Base-by-base conservation (phyloP, 768 basidiomycete species). In the Podaxis carcinomalis region DNA sequence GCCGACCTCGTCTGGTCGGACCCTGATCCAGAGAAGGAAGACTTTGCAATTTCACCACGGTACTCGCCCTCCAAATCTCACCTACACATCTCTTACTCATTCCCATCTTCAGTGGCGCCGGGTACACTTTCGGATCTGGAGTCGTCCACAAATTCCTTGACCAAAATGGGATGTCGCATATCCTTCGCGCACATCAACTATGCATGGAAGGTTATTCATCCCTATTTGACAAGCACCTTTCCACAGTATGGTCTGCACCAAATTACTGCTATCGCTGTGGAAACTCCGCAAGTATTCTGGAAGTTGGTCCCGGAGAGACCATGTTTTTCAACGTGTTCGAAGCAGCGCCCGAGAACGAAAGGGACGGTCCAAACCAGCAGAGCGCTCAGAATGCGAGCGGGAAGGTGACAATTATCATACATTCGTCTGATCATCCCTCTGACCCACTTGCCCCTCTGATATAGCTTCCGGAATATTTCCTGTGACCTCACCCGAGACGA, bases 191-290 rank as follows among this genome's bases (percentile, higher is more conserved):
- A 23, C 97, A 99, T 72, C 97, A 99, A 70, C 84, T 99, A 7
- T 98, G 97, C 75, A 98, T 99, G 97, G 97, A 99, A 74, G 97
- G 97, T 0, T 98, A 93, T 73, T 84, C 90, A n/a, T 93, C 94
- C n/a, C 81, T 98, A 32, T 98, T 98, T 66, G 94, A 95, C 73
- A 89, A 93, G 64, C 92, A 93, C 68, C 83, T 99, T 58, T 94
- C 93, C 25, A 99, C 97, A 0, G 97, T 99, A 5, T 99, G 97
- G 97, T 93, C 90, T 21, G 97, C 97, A 40, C 96, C 96, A 40
- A 99, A 99, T 71, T 98, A 98, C 70, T 98, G 96, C 74, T 98
- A 98, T 75, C 87, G 97, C 47, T 98, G 97, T 70, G 97, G 97
- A 39, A 99, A 99, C 75, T 90, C 90, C 57, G 97, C 97, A 23